phyloP scores from a whole-genome alignment of 2,329 filamentous ascomycete species.

The Penicillium sp. region DNA sequence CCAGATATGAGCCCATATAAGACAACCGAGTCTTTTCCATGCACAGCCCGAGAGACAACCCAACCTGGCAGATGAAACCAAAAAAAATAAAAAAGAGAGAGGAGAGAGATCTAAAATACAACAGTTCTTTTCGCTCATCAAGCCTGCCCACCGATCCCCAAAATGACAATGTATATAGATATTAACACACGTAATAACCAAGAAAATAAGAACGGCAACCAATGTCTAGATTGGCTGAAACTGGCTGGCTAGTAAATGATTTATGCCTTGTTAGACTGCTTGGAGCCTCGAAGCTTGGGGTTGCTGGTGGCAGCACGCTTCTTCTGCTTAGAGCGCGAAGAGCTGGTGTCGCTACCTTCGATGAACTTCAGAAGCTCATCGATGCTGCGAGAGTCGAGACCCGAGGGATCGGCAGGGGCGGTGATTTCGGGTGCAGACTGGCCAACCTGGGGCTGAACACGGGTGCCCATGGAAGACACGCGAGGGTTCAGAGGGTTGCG shows the following conservation, averaged over 20 bases:
- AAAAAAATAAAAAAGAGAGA: conserved; percentile 28
- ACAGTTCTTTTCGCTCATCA: conserved; percentile 31
- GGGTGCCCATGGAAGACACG: conserved; percentile 54
- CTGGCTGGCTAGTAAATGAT: conserved; percentile 12
- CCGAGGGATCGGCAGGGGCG: conserved; percentile 38
- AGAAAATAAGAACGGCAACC: conserved; percentile 18
- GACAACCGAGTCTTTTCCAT: conserved; percentile 37
- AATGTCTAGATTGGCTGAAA: conserved; percentile 11
- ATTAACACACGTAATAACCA: conserved; percentile 30
- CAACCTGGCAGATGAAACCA: conserved; percentile 21
- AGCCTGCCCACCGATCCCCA: conserved; percentile 23
- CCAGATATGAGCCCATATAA: conserved; percentile 30
- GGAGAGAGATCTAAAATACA: conserved; percentile 38
- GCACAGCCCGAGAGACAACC: conserved; percentile 28
- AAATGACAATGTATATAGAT: conserved; percentile 22
- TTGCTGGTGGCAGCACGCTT: conserved; percentile 44
- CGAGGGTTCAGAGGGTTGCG: conserved; percentile 67
- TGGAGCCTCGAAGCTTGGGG: conserved; percentile 45
- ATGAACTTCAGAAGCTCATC: conserved; percentile 95
- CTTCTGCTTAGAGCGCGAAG: conserved; percentile 44
- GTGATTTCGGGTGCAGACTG: conserved; percentile 55
- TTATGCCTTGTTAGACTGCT: conserved; percentile 39
- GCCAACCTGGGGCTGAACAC: conserved; percentile 62
- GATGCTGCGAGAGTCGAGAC: conserved; percentile 75
- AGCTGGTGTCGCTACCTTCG: conserved; percentile 61